Percentiles rank a stretch among this genome's conserved stretches.
Conservation (phyloP, 2,329 filamentous ascomycete species). For the Clarireedia paspali region DNA sequence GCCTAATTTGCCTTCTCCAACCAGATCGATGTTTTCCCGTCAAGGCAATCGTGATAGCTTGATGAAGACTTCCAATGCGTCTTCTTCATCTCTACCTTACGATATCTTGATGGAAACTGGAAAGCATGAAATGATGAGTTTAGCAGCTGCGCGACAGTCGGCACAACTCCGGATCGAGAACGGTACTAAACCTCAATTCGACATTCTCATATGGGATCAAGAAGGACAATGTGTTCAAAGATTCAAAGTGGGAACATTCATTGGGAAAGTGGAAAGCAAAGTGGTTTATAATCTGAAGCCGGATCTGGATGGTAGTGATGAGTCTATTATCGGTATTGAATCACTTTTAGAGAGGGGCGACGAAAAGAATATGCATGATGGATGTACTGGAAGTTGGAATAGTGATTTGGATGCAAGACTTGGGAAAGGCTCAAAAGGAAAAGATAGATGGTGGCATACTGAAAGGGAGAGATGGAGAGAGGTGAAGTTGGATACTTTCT, state of each 20-base stretch:
- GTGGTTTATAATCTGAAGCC: constrained; percentile 55
- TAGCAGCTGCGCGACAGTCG: constrained; percentile 46
- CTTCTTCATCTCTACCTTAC: neutral
- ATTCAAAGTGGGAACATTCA: constrained; percentile 50
- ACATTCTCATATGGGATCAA: constrained; percentile 45
- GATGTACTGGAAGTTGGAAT: constrained; percentile 20
- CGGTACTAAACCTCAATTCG: constrained; percentile 47
- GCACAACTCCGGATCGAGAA: constrained; percentile 59
- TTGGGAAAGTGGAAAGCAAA: constrained; percentile 50
- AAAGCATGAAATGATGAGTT: constrained; percentile 13
- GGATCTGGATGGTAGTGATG: constrained; percentile 41
- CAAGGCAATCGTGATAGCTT: neutral
- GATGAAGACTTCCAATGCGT: neutral
- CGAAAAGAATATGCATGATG: constrained; percentile 19
- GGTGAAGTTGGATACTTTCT: constrained; percentile 19
- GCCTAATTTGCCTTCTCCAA: constrained; percentile 15
- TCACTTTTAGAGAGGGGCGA: constrained; percentile 37
- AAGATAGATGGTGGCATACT: constrained; percentile 26
- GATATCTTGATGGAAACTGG: constrained; percentile 5
- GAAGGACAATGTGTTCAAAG: constrained; percentile 43
- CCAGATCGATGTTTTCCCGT: constrained; percentile 6
- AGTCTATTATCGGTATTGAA: constrained; percentile 46
- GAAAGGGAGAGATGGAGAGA: constrained; percentile 26
- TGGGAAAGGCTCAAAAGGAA: constrained; percentile 16
- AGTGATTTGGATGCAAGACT: constrained; percentile 9